Evolutionary conservation across 495 filamentous ascomycete genomes (phyloP).

Genomic region (Aspergillus sclerotiicarbonarius): DNA sequence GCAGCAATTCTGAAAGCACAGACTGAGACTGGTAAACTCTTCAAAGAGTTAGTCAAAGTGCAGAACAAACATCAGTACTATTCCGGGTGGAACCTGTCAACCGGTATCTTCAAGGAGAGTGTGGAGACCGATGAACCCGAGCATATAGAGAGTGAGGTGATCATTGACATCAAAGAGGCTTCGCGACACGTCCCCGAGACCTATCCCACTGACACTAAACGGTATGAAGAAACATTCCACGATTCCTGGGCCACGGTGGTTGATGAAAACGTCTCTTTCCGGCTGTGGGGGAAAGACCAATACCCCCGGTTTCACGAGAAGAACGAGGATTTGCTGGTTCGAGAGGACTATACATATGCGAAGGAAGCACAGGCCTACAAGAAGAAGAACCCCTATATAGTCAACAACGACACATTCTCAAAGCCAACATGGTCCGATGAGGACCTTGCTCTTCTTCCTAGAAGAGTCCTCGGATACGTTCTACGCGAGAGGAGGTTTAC

Average conservation of each 20-base stretch:
- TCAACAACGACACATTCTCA: not conserved
- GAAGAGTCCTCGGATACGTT: not conserved
- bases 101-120: not conserved
- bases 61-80: not conserved
- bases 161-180: not conserved
- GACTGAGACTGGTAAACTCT: no score
- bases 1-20: no score
- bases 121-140: not conserved
- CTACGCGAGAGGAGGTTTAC: not conserved
- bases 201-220: not conserved
- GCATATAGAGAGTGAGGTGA: constrained; percentile 3
- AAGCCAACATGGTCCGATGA: not conserved
- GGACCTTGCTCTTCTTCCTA: not conserved
- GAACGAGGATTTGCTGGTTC: no score
- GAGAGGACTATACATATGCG: no score
- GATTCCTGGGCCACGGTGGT: not conserved
- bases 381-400: not conserved
- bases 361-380: no score
- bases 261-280: no score
- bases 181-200: not conserved
- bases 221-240: not conserved
- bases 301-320: no score
- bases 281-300: no score
- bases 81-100: not conserved
- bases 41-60: no score